phyloP scores from a whole-genome alignment of 2,329 filamentous ascomycete genomes.

The Fusarium dlaminii region DNA sequence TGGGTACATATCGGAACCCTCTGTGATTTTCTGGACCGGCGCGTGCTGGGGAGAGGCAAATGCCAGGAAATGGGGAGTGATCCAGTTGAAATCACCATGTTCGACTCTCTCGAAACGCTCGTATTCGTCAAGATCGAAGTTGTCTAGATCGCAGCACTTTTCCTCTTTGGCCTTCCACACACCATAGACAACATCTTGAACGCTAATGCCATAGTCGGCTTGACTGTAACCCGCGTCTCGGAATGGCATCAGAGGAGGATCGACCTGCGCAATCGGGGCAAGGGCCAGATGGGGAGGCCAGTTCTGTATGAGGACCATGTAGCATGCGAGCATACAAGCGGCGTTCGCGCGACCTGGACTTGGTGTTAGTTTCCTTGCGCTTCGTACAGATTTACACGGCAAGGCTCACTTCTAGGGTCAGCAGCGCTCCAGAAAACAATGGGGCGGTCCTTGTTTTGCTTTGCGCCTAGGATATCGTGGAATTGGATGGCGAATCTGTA shows the following conservation, averaged over 20 bases:
- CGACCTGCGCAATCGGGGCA: constrained; percentile 94
- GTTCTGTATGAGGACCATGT: constrained; percentile 98
- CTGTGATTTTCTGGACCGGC: constrained; percentile 76
- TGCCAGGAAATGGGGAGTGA: constrained; percentile 92
- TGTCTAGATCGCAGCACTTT: constrained; percentile 87
- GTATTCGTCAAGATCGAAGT: constrained; percentile 97
- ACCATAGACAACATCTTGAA: constrained; percentile 97
- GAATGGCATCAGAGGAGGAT: constrained; percentile 98
- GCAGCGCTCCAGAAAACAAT: constrained; percentile 97
- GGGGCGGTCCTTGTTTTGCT: constrained; percentile 86
- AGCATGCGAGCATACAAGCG: constrained; percentile 93
- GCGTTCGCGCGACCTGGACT: constrained; percentile 84
- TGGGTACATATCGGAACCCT: constrained; percentile 77
- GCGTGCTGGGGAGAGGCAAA: constrained; percentile 94
- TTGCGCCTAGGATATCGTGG: constrained; percentile 92
- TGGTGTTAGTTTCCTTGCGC: constrained; percentile 21
- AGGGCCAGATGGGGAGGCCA: constrained; percentile 97
- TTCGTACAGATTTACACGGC: not conserved
- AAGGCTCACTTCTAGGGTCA: constrained; percentile 82
- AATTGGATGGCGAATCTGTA: constrained; percentile 97
- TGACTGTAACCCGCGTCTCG: constrained; percentile 98
- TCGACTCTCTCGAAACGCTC: constrained; percentile 95
- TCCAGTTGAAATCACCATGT: constrained; percentile 99
- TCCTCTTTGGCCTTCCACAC: constrained; percentile 99
- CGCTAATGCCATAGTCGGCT: constrained; percentile 93